These are phyloP conservation scores for Pseudogymnoascus destructans DNA, from an alignment of 2,329 filamentous ascomycete species.

Conservation along the genomic window DNA sequence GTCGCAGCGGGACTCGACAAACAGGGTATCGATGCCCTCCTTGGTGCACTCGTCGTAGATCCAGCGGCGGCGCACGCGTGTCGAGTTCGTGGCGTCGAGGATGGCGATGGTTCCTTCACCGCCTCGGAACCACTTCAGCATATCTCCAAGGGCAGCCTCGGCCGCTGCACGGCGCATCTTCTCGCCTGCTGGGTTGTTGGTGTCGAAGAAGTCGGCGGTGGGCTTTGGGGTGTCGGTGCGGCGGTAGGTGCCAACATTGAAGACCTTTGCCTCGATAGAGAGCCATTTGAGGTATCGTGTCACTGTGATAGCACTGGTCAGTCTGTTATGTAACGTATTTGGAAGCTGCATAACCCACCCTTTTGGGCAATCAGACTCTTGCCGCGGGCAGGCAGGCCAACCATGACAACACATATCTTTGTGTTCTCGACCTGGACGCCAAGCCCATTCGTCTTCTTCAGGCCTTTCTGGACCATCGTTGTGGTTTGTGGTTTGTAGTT, in stretches of 20 bases:
- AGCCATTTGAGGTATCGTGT: conserved; percentile 95
- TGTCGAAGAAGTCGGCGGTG: conserved; percentile 90
- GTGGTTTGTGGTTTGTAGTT: background rate
- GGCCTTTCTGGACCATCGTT: conserved; percentile 1
- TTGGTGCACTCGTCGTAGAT: conserved; percentile 66
- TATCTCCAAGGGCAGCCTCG: conserved; percentile 82
- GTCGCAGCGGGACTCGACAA: conserved; percentile 95
- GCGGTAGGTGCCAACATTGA: conserved; percentile 95
- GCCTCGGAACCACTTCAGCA: conserved; percentile 80
- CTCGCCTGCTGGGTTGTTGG: conserved; percentile 78
- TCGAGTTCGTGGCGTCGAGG: conserved; percentile 93
- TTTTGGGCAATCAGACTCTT: conserved; percentile 98
- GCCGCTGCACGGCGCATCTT: conserved; percentile 76
- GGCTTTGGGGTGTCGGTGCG: conserved; percentile 82
- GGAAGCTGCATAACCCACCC: conserved; percentile 42
- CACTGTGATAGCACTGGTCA: conserved; percentile 38
- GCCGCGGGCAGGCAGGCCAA: conserved; percentile 84
- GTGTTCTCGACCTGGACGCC: conserved; percentile 88
- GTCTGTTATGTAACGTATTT: background rate
- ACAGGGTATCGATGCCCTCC: conserved; percentile 77
- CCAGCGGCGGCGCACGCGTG: conserved; percentile 79
- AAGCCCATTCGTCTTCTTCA: conserved; percentile 40
- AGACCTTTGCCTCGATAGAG: conserved; percentile 82
- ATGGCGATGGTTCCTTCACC: conserved; percentile 77
- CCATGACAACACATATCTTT: conserved; percentile 97